Base-by-base conservation (phyloP, 2,329 filamentous ascomycete genomes). In the Pseudocercospora eumusae region DNA sequence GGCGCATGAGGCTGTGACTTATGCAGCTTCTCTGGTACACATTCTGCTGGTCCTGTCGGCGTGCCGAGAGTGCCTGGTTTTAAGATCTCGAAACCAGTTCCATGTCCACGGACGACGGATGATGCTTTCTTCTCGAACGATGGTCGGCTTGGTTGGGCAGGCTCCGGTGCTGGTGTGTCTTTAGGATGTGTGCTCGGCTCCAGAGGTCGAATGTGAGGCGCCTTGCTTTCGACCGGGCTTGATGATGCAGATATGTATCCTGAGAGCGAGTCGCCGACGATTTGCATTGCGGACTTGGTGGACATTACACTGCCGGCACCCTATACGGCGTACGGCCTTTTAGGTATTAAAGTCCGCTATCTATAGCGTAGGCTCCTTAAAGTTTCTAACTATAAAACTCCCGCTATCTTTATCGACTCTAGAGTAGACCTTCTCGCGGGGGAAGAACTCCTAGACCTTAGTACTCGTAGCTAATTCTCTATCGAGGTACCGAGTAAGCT, bases 11-110 rank as follows among this genome's bases (percentile, higher is more conserved):
- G 52, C 21, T 54, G 52, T 9, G 64, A 44, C 49, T 58, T 49
- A 20, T 66, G 64, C 25, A 54, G 27, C 54, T 56, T 61, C 47
- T 72, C 66, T 10, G 59, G n/a, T 15, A 57, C n/a, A 5, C 27
- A 47, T n/a, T 65, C 59, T 31, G 68, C 62, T 13, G 52, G 59
- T 2, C 62, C 59, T 23, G 57, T 8, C 3, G 65, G 42, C 10
- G 63, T 62, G 15, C 67, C 64, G 23, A 76, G 63, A 7, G 74
- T 71, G 20, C 75, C 74, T 7, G 72, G 72, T 56, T 64, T 69
- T 3, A 76, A 63, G 23, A 76, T 72, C 25, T 75, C 74, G 54
- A 76, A 76, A 4, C 75, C 75, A 36, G 71, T 68, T 10, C 72
- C 73, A 44, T 72, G 68, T 5, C 73, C 73, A 28, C 73, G 69